Conservation (phyloP, 768 basidiomycete species). For the Phanerodontia chrysosporium region DNA sequence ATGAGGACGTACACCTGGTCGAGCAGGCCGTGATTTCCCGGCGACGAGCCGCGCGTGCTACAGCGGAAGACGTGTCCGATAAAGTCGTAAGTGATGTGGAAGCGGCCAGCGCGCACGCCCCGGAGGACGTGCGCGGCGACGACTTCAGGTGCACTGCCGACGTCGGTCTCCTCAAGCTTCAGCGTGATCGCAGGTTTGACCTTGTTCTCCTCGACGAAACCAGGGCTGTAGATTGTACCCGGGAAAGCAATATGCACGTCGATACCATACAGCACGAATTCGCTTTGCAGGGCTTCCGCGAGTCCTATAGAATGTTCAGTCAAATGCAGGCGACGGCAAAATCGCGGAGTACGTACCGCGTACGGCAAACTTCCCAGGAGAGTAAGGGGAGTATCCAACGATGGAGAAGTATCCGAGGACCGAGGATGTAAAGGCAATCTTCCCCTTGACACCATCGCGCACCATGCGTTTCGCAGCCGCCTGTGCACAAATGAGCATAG, state of each 20-base stretch:
- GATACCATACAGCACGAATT: slow-evolving; percentile 74
- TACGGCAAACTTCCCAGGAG: slow-evolving; percentile 82
- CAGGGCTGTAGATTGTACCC: slow-evolving; percentile 73
- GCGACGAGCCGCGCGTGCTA: slow-evolving; percentile 59
- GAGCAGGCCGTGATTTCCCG: slow-evolving; percentile 53
- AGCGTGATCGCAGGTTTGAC: slow-evolving; percentile 72
- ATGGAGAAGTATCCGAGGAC: slow-evolving; percentile 72
- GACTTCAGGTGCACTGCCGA: slow-evolving; percentile 55
- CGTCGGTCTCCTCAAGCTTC: slow-evolving; percentile 74
- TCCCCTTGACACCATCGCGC: slow-evolving; percentile 51
- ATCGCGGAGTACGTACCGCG: slow-evolving; percentile 47
- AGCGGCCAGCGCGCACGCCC: slow-evolving; percentile 68
- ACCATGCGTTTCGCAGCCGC: slow-evolving; percentile 66
- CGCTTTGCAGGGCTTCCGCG: slow-evolving; percentile 78
- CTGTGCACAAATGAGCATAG: slow-evolving; percentile 30
- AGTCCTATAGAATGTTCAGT: slow-evolving; percentile 46
- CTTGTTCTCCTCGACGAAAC: slow-evolving; percentile 71
- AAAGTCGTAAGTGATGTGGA: slow-evolving; percentile 73
- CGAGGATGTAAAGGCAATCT: slow-evolving; percentile 74
- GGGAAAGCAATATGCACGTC: slow-evolving; percentile 81
- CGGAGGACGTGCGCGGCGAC: slow-evolving; percentile 56
- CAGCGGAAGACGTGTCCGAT: slow-evolving; percentile 65
- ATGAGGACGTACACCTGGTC: slow-evolving; percentile 46
- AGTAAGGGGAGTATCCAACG: slow-evolving; percentile 74
- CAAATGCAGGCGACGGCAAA: neutral